These are phyloP conservation scores for Leccinum incarnatum DNA, from an alignment of 768 basidiomycete species.

Conservation along the genomic window DNA sequence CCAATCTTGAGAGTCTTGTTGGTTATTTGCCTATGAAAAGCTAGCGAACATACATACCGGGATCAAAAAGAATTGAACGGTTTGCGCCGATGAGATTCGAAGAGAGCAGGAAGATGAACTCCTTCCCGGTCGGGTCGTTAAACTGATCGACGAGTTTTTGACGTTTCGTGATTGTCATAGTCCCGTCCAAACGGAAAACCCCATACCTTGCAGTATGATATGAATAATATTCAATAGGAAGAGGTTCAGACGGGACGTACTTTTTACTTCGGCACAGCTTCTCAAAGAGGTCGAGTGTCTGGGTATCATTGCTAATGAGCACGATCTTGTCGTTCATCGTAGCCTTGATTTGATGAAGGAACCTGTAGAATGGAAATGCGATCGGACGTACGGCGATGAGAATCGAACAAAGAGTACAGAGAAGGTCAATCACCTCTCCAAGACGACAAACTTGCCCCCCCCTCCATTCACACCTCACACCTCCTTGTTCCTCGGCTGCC, in stretches of 20 bases:
- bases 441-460: conserved; percentile 86
- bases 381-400: background rate
- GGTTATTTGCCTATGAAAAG: background rate
- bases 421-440: conserved; percentile 67
- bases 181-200: conserved; percentile 91
- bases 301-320: conserved; percentile 94
- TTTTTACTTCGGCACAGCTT: conserved; percentile 82
- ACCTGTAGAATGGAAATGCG: conserved; percentile 43
- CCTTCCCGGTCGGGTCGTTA: conserved; percentile 89
- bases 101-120: conserved; percentile 91
- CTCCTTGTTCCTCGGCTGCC: conserved; percentile 64
- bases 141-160: conserved; percentile 97
- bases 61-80: conserved; percentile 92
- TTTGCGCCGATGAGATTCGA: conserved; percentile 97
- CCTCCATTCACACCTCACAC: conserved; percentile 69
- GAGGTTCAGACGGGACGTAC: conserved; percentile 38
- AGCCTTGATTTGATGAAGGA: conserved; percentile 77
- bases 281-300: conserved; percentile 92
- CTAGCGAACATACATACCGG: conserved; percentile 49
- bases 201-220: conserved; percentile 60
- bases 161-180: conserved; percentile 86
- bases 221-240: background rate
- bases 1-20: conserved; percentile 64
- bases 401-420: background rate
- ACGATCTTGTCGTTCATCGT: conserved; percentile 94